Evolutionary conservation across 768 basidiomycete genomes (phyloP).

Genomic region (Lactarius hengduanensis): DNA sequence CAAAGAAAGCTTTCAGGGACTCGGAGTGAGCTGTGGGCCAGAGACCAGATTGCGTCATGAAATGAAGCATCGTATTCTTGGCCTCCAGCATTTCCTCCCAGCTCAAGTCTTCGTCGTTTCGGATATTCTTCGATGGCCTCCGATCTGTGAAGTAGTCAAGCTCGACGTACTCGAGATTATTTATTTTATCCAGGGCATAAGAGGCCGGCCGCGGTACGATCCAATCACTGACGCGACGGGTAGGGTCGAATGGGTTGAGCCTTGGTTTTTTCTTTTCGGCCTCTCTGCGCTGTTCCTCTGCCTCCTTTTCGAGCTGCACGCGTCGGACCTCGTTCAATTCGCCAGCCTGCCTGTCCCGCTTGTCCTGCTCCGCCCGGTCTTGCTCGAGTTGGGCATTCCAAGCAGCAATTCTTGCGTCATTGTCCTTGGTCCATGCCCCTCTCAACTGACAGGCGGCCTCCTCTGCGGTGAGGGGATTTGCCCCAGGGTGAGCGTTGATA

Average conservation of each 20-base stretch:
- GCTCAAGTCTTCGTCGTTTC: constrained; percentile 1
- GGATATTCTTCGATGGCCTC: not conserved
- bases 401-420: not conserved
- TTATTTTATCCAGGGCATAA: not conserved
- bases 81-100: not conserved
- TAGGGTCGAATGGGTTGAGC: not conserved
- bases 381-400: not conserved
- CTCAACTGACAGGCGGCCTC: not conserved
- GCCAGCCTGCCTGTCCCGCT: not conserved
- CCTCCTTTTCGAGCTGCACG: not conserved
- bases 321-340: not conserved
- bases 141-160: not conserved
- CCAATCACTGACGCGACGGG: not conserved
- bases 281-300: not conserved
- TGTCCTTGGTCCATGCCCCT: not conserved
- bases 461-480: not conserved
- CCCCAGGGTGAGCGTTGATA: not conserved
- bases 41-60: not conserved
- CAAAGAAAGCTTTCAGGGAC: not conserved
- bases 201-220: not conserved
- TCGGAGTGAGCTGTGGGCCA: not conserved
- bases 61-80: not conserved
- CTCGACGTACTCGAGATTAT: not conserved
- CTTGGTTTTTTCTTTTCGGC: not conserved
- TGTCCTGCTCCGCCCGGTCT: not conserved